Base-by-base conservation (phyloP, 805 yeast genomes). In the Kluyveromyces aestuarii region DNA sequence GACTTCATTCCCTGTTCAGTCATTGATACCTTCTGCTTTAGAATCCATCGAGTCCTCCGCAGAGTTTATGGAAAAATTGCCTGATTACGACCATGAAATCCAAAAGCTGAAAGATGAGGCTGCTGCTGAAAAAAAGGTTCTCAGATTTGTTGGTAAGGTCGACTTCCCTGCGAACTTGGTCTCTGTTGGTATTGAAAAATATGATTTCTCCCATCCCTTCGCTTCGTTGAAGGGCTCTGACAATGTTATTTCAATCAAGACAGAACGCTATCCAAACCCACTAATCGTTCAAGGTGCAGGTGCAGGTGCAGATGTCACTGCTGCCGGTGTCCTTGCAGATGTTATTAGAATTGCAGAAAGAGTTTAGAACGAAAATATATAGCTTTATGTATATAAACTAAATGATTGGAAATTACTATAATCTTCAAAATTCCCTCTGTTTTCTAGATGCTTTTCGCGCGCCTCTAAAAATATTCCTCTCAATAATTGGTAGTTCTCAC, bases 211-310 rank as follows among this genome's bases (percentile, higher is more conserved):
- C 59, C 98, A 93, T 67, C 98, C 99, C 48, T 93, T 93, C 64
- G 98, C 99, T 40, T 76, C 96, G 11, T 77, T 93, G 66, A 85
- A 87, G 73, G 99, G 99, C 46, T 87, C 96, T 52, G 98, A 93
- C 67, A 93, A 93, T 64, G 96, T 93, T 51, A 84, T 93, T 52
- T 82, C 97, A 19, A 85, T 93, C 72, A 83, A 82, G 67, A 84
- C 97, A 33, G 82, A 87, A 66, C 85, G 99, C 72, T 93, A 93
- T 70, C 79, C 84, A 39, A 88, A 87, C 70, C 99, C 99, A 47
- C 76, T 93, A 66, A 84, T 93, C 53, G 78, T 93, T 60, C 99
- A 93, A 76, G 99, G 99, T 71, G 99, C 99, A 33, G 99, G 95
- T 59, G 79, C 96, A 59, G 93, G 95, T 62, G 82, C 82, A 42